These are phyloP conservation scores for Russula vinacea DNA, from an alignment of 768 basidiomycete genomes.

Conservation along the genomic window DNA sequence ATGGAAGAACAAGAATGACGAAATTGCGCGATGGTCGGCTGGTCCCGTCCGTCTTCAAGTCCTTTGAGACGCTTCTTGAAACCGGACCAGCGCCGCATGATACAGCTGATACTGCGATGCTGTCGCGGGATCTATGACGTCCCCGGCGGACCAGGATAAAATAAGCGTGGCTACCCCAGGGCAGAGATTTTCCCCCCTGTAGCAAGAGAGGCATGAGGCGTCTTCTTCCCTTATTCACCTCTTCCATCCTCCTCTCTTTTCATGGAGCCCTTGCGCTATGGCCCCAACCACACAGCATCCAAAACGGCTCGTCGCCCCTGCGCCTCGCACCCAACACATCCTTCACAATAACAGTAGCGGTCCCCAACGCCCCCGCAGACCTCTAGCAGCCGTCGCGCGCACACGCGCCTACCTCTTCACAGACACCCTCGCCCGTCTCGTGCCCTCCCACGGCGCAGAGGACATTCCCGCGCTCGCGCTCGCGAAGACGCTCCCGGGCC, in stretches of 20 bases:
- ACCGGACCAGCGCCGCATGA: no score
- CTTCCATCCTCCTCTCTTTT: conserved; percentile 17
- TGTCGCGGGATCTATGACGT: neutral
- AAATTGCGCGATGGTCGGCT: neutral
- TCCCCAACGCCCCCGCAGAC: conserved; percentile 50
- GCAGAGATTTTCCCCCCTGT: neutral
- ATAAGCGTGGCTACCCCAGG: neutral
- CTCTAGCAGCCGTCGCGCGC: conserved; percentile 54
- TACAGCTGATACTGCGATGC: neutral
- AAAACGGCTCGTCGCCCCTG: conserved; percentile 36
- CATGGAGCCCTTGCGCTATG: conserved; percentile 35
- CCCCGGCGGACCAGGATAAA: neutral
- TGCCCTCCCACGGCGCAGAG: conserved; percentile 54
- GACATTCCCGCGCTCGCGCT: conserved; percentile 41
- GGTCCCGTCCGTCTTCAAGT: no score
- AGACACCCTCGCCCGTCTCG: conserved; percentile 59
- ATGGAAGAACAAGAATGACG: neutral
- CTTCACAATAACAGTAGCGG: conserved; percentile 51
- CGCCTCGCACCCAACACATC: conserved; percentile 40
- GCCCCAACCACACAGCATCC: conserved; percentile 38
- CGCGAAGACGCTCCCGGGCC: conserved; percentile 44
- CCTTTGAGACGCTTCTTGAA: no score
- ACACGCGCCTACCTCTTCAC: conserved; percentile 40
- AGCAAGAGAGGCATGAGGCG: neutral
- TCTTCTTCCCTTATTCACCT: neutral